phyloP scores from a whole-genome alignment of 441 rosid species.

The Melastoma candidum region DNA sequence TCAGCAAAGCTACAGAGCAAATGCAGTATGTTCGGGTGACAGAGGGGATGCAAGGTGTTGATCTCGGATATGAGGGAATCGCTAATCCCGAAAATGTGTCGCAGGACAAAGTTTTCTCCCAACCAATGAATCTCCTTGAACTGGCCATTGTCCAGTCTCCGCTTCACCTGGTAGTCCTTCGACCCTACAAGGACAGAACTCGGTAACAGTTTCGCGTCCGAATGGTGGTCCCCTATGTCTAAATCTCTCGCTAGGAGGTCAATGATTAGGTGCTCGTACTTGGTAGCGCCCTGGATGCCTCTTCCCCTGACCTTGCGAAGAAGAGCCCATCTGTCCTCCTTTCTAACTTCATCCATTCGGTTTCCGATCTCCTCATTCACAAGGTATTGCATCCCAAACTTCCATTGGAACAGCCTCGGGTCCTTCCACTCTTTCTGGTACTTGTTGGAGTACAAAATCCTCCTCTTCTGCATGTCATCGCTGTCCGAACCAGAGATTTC shows the following conservation, averaged over 20 bases:
- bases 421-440: conserved; percentile 79
- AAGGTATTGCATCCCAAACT: conserved; percentile 75
- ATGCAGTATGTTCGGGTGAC: conserved; percentile 76
- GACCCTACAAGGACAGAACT: conserved; percentile 55
- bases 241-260: conserved; percentile 56
- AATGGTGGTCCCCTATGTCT: conserved; percentile 27
- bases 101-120: conserved; percentile 62
- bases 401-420: conserved; percentile 68
- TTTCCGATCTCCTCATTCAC: conserved; percentile 39
- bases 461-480: conserved; percentile 70
- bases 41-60: conserved; percentile 43
- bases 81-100: conserved; percentile 53
- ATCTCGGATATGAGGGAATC: conserved; percentile 50
- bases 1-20: conserved; percentile 70
- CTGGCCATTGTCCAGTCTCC: conserved; percentile 59
- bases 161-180: conserved; percentile 67
- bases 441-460: conserved; percentile 48
- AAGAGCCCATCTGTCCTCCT: conserved; percentile 77
- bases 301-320: conserved; percentile 51
- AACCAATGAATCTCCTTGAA: conserved; percentile 87
- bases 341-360: conserved; percentile 55
- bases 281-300: conserved; percentile 30
- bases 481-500: conserved; percentile 78
- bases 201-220: conserved; percentile 50
- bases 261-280: conserved; percentile 53